These are phyloP conservation scores for Fusarium tupiense DNA, from an alignment of 2,329 filamentous ascomycete genomes.

Conservation along the genomic window DNA sequence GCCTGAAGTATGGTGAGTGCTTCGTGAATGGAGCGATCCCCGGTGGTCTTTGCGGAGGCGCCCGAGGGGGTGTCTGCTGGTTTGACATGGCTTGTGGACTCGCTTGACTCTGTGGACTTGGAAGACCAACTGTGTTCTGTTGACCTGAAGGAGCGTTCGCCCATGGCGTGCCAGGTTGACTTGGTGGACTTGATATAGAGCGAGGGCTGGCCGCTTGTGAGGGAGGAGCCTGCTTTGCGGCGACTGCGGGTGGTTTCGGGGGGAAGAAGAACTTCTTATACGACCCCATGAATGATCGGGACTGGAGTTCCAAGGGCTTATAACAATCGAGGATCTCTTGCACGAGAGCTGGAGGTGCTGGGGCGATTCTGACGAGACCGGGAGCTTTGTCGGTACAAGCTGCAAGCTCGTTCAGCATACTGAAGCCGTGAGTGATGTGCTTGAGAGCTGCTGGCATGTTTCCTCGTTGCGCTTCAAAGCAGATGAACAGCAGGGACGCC, in stretches of 20 bases:
- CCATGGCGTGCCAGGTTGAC: slow-evolving; percentile 44
- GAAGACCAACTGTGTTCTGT: slow-evolving; percentile 36
- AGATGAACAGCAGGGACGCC: slow-evolving; percentile 53
- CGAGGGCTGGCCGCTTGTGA: slow-evolving; percentile 13
- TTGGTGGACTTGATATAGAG: slow-evolving; percentile 34
- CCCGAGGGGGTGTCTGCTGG: slow-evolving; percentile 30
- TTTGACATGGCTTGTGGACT: slow-evolving; percentile 41
- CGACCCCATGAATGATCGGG: slow-evolving; percentile 52
- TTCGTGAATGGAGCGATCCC: slow-evolving; percentile 51
- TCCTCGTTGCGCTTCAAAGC: slow-evolving; percentile 53
- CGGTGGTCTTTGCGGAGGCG: slow-evolving; percentile 40
- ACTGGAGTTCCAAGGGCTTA: slow-evolving; percentile 52
- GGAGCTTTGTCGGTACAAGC: slow-evolving; percentile 50
- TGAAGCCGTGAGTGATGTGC: slow-evolving; percentile 53
- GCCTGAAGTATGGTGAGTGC: slow-evolving; percentile 51
- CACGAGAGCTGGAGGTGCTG: slow-evolving; percentile 49
- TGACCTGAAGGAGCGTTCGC: slow-evolving; percentile 4
- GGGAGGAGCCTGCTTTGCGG: slow-evolving; percentile 3
- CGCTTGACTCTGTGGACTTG: slow-evolving; percentile 49
- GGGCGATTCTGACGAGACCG: slow-evolving; percentile 50
- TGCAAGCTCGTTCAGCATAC: slow-evolving; percentile 52
- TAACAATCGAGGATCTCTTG: slow-evolving; percentile 54
- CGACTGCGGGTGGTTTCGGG: slow-evolving; percentile 19
- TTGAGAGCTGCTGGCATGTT: slow-evolving; percentile 53
- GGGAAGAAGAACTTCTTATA: slow-evolving; percentile 50